Evolutionary conservation across 768 basidiomycete genomes (phyloP), one percentile per base, ranked within the genome.

Genomic region (Agrocybe chaxingu): DNA sequence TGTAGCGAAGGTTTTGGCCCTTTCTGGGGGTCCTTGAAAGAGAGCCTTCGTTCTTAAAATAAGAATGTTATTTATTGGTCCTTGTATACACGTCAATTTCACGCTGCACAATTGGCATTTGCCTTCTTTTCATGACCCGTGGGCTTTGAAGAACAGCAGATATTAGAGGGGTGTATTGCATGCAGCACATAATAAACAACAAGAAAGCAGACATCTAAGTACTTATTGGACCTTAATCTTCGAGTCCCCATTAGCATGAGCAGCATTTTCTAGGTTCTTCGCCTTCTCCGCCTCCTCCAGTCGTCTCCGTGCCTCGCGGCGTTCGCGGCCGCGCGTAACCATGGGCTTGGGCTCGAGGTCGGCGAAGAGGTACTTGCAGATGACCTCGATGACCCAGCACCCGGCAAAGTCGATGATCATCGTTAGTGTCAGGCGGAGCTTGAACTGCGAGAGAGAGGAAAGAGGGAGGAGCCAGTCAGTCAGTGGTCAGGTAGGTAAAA

Each of bases 401-500:
- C 91, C 92, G 5, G 67, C 80, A 56, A 97, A 97, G 69, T 99
- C 97, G 43, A 85, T 65, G 29, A 89, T 60, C 97, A 99, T 99
- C 39, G 83, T 76, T 8, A 71, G 55, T 0, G 92, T 93, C 54
- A 99, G 67, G 51, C 77, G 79, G 60, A 87, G 46, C 65, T 87
- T 90, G 81, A 99, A 99, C 92, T 96, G 53, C 1, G 16, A 31
- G 42, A 8, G 46, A 31, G 29, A 4, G 10, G 42, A 37, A 51
- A 24, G 24, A 3, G 3, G 5, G 24, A n/a, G n/a, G n/a, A n/a
- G 24, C 5, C 24, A 24, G 24, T 24, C 32, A 13, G 47, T 50
- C 4, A 54, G 35, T 19, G 36, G 39, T n/a, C n/a, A n/a, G n/a
- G n/a, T n/a, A n/a, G n/a, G n/a, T n/a, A n/a, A 29, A 16, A 36